Evolutionary conservation across 495 filamentous ascomycete species (phyloP), one percentile per base, ranked within the genome.

Genomic region (Penicillium simplicissimum): DNA sequence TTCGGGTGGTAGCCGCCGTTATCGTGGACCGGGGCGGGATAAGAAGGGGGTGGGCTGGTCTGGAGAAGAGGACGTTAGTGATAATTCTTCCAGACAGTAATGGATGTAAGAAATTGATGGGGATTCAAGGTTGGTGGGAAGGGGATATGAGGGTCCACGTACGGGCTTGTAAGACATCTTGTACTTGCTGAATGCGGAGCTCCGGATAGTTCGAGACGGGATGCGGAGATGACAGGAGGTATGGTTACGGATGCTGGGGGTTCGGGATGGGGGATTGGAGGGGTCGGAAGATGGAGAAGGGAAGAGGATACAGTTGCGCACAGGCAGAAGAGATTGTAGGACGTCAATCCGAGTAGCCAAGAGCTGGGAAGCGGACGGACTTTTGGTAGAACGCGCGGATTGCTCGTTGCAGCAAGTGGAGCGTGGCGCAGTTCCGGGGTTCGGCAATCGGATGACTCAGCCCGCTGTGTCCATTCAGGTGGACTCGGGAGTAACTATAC

Each of bases 91-190:
- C 31, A 15, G 8, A 15, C 33, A 53, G 8, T 0, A 5, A 7
- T 14, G 10, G 33, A 7, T 34, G 51, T 10, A 19, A 13, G 34
- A 13, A n/a, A 31, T 49, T 49, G 45, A 31, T 31, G 23, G 45
- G 45, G 3, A 8, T 49, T 10, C n/a, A n/a, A n/a, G n/a, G n/a
- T n/a, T 13, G 45, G 19, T 49, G 25, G 45, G 43, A 48, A n/a
- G 17, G 52, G 34, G 45, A 51, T 42, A 25, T 15, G 54, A 42
- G 45, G 40, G 51, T 9, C 34, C 1, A 52, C 60, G 48, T 48
- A 78, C 76, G 4, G 76, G 76, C 62, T 78, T 78, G 59, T 74
- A 76, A 40, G 73, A 72, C 73, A 75, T 78, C 28, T 60, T 63
- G 21, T 17, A 34, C 31, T 25, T 43, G 23, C 8, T 40, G 23